These are phyloP conservation scores for Ceriops tagal DNA, from an alignment of 345 rosid species.

Conservation along the genomic window DNA sequence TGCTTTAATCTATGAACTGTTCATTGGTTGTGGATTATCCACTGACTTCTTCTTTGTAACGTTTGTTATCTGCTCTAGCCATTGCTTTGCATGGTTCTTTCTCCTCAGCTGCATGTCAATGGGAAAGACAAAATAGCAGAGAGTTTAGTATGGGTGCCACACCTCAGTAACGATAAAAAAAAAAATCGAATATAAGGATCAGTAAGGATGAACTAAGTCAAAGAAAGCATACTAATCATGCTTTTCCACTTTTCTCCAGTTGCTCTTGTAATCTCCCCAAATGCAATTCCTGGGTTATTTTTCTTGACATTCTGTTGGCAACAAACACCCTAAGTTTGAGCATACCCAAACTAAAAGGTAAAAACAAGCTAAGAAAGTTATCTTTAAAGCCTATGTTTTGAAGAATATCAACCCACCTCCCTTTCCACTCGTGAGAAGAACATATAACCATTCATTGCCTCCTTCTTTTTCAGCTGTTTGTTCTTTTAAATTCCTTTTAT, in stretches of 20 bases:
- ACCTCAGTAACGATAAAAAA: background rate
- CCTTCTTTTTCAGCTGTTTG: slow-evolving; percentile 72
- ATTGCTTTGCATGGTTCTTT: slow-evolving; percentile 72
- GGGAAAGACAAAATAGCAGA: background rate
- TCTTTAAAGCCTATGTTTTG: background rate
- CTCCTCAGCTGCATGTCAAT: slow-evolving; percentile 41
- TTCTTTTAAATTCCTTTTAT: slow-evolving; percentile 70
- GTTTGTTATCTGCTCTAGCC: slow-evolving; percentile 63
- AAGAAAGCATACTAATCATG: slow-evolving; percentile 48
- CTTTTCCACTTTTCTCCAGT: slow-evolving; percentile 78
- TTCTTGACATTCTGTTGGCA: slow-evolving; percentile 60
- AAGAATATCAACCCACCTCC: slow-evolving; percentile 44
- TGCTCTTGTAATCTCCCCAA: slow-evolving; percentile 54
- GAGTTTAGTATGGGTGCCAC: background rate
- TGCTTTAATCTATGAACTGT: slow-evolving; percentile 12
- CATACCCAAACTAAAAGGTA: background rate
- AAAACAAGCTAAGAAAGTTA: background rate
- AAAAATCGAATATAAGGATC: background rate
- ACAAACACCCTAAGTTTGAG: slow-evolving; percentile 13
- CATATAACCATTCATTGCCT: slow-evolving; percentile 68
- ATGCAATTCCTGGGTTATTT: slow-evolving; percentile 61
- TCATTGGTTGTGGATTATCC: slow-evolving; percentile 66
- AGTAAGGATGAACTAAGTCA: background rate
- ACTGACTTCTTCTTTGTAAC: slow-evolving; percentile 58
- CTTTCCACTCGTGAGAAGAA: slow-evolving; percentile 73